Base-by-base conservation (phyloP, 306 rosid species). In the Castanopsis chinensis region DNA sequence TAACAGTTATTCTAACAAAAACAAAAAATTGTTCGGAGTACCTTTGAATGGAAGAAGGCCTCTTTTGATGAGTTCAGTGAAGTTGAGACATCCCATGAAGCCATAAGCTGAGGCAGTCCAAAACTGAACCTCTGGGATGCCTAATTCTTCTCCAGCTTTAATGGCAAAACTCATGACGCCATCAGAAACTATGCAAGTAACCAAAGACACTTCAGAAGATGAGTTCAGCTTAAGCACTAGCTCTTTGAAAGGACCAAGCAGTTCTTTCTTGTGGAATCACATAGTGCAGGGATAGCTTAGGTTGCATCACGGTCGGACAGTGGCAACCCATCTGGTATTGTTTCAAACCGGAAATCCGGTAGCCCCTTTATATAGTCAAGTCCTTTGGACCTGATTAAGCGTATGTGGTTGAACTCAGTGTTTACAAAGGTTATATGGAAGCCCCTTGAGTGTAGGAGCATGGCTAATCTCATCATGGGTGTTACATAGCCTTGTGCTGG, bases 381-480 rank as follows among this genome's bases (percentile, higher is more conserved):
- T 30, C 82, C 85, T 8, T 52, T 72, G 80, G 77, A 80, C 33
- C 51, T 58, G 43, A 52, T 67, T 5, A 84, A 41, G 51, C 78
- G 82, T 30, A 37, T 30, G 30, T 80, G 85, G 19, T 80, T 71
- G 27, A 53, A 67, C 27, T 67, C 72, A 0, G 72, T 67, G 52
- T 33, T 17, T 13, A 67, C 71, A 33, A 67, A 30, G 27, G 85
- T 84, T 73, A 84, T 69, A 71, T 81, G 74, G 33, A 80, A 73
- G 19, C 87, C 87, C 13, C 25, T 73, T 9, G 20, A 77, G 33
- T 84, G 80, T 14, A 84, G 77, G 81, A 84, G 61, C 43, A 60
- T 80, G 58, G 84, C 82, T 3, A 84, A 67, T 67, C 73, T 73
- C 82, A 84, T 78, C 11, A 84, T 18, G 5, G 84, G 87, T 54